These are phyloP conservation scores for Gracilaria domingensis DNA, from an alignment of 23 red algal species.

Conservation along the genomic window DNA sequence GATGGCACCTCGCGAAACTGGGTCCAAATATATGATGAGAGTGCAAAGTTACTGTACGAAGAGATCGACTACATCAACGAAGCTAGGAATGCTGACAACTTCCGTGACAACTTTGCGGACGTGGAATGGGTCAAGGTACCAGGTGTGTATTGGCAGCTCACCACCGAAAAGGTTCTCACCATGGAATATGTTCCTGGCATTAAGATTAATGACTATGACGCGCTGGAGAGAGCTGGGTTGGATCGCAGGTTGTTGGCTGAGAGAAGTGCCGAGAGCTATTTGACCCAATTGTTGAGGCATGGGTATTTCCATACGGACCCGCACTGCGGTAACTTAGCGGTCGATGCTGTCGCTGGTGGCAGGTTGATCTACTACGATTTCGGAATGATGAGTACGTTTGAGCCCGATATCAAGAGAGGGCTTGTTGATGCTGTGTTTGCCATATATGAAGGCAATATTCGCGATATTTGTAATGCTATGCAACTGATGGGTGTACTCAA, in stretches of 20 bases:
- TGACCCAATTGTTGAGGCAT: slow-evolving; percentile 91
- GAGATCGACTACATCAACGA: slow-evolving; percentile 97
- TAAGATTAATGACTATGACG: slow-evolving; percentile 87
- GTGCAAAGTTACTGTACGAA: slow-evolving; percentile 90
- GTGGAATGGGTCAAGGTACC: slow-evolving; percentile 86
- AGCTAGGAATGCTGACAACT: slow-evolving; percentile 82
- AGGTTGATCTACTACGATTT: slow-evolving; percentile 96
- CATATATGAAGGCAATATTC: slow-evolving; percentile 80
- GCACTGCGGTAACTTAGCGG: slow-evolving; percentile 90
- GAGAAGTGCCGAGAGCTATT: slow-evolving; percentile 82
- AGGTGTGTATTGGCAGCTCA: slow-evolving; percentile 74
- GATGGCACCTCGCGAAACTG: slow-evolving; percentile 88
- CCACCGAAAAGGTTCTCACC: slow-evolving; percentile 80
- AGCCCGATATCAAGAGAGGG: slow-evolving; percentile 67
- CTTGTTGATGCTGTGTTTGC: slow-evolving; percentile 85
- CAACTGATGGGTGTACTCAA: slow-evolving; percentile 81
- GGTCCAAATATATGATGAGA: slow-evolving; percentile 94
- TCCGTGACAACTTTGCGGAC: slow-evolving; percentile 82
- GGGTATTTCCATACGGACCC: slow-evolving; percentile 97
- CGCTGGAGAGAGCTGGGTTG: slow-evolving; percentile 72
- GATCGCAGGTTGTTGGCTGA: slow-evolving; percentile 78
- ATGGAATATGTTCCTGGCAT: slow-evolving; percentile 98
- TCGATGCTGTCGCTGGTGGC: slow-evolving; percentile 81
- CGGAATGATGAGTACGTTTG: slow-evolving; percentile 86
- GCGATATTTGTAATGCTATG: slow-evolving; percentile 82